Evolutionary conservation across 495 filamentous ascomycete genomes (phyloP).

Genomic region (Cercophora sp.): DNA sequence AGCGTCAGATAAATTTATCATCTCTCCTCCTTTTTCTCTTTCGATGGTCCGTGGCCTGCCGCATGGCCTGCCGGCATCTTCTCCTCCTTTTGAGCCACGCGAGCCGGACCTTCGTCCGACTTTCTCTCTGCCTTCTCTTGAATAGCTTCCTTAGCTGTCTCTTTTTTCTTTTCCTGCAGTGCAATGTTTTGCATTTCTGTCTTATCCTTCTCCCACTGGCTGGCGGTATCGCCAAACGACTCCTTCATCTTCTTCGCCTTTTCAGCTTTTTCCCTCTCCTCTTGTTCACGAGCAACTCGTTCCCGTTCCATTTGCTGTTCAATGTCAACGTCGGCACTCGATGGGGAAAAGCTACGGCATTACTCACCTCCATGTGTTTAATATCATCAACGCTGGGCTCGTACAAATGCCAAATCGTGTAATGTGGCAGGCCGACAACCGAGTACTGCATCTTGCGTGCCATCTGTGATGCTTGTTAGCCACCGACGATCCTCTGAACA

Average conservation of each 20-base stretch:
- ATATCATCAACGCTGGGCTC: conserved; percentile 97
- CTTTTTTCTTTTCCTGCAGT: conserved; percentile 45
- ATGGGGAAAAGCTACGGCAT: too few relatives aligned
- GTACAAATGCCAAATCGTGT: conserved; percentile 99
- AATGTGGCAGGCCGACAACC: conserved; percentile 95
- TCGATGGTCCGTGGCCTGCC: too few relatives aligned
- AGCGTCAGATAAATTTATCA: too few relatives aligned
- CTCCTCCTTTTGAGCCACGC: background rate
- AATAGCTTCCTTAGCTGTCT: conserved; percentile 15
- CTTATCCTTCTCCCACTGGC: conserved; percentile 82
- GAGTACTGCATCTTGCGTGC: conserved; percentile 92
- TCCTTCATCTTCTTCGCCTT: conserved; percentile 64
- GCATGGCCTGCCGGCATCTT: conserved; percentile 8
- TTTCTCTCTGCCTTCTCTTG: conserved; percentile 11
- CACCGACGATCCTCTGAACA: too few relatives aligned
- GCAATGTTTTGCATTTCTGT: conserved; percentile 65
- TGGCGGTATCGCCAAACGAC: conserved; percentile 63
- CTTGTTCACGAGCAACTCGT: conserved; percentile 63
- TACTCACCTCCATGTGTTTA: conserved; percentile 80
- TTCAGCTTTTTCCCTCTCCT: conserved; percentile 66
- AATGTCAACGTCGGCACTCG: too few relatives aligned
- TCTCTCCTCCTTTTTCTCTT: too few relatives aligned
- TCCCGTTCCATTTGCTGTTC: conserved; percentile 80
- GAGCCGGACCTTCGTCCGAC: background rate
- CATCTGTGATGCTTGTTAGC: too few relatives aligned